Base-by-base conservation (phyloP, 2,329 filamentous ascomycete species). In the Thielaviopsis ethacetica region DNA sequence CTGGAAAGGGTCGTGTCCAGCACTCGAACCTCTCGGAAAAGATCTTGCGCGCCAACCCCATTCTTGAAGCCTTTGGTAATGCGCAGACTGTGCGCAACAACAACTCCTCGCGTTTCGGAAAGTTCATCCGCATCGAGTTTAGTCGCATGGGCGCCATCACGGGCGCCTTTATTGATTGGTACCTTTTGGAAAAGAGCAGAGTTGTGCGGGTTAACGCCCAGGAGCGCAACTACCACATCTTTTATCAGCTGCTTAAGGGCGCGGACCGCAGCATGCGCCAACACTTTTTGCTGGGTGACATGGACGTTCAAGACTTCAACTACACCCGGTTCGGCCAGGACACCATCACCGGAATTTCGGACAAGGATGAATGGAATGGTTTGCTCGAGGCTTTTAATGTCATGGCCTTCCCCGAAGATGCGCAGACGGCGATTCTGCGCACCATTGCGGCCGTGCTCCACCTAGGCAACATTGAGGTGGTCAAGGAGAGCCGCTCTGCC, bases 81-180 rank as follows among this genome's bases (percentile, higher is more conserved):
- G 93, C 93, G 1, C 94, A 98, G 69, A 98, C 93, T 0, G 89
- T 98, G 30, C 82, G 93, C 58, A 98, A 98, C 71, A 93, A 98
- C 73, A 98, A 98, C 69, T 98, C 93, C 0, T 98, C 93, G 5
- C 84, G 93, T 63, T 98, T 98, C 67, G 93, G 93, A 68, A 98
- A 98, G 70, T 98, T 98, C 67, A 98, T 98, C 68, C 82, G 94
- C 55, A 98, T 98, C 67, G 90, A 96, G 68, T 96, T 98, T 71
- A 89, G 83, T 38, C 80, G 87, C 24, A 81, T 81, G 41, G 94
- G 94, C 27, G 86, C 93, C 58, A 98, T 98, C 64, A 87, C 87
- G 3, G 94, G 94, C 41, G 93, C 93, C 22, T 96, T 90, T 72
- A 97, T 98, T 64, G 91, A 98, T 69, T 98, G 93, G 93, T 98